Base-by-base conservation (phyloP, 106 monocot genomes). In the Phalaenopsis aphrodite region DNA sequence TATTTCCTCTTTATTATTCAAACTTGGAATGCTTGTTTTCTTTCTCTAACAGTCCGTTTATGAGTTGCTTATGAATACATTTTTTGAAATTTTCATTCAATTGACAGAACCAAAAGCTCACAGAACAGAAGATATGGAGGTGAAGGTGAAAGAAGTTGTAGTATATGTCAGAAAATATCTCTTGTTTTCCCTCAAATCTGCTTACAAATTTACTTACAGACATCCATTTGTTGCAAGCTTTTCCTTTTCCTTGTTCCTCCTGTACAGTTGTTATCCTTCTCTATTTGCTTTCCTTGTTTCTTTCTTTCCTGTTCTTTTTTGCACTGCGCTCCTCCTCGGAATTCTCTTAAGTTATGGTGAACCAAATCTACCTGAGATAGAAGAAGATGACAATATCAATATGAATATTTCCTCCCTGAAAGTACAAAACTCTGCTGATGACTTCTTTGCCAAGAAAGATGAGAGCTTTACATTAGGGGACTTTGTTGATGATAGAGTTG, bases 321-420 rank as follows among this genome's bases (percentile, higher is more conserved):
- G 93, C 85, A 93, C 91, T 56, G 84, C 84, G 67, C 83, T 99
- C 77, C 98, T 94, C 47, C 94, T 99, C 82, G 98, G 94, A 49
- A 77, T 71, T 64, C 89, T 99, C 78, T 81, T 99, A 64, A 90
- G 91, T 84, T 95, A 87, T 82, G 98, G 93, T 8, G 87, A 91
- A 41, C 86, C 92, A 17, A 87, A 87, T 83, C 61, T 88, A 39
- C 93, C 93, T 56, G 89, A 89, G 81, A 80, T 89, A 57, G 94
- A 93, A 68, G 86, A 87, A 65, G 90, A 90, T 37, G 78, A 91
- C 43, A 47, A 23, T 10, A 15, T 24, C 11, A 81, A 61, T 24
- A 24, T 14, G 19, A 82, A 86, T 49, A 76, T 87, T 52, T 88
- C 86, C 69, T 81, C 83, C 45, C 66, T 81, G 45, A 82, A 87